Evolutionary conservation across 768 basidiomycete species (phyloP).

Genomic region (Kwoniella shandongensis): DNA sequence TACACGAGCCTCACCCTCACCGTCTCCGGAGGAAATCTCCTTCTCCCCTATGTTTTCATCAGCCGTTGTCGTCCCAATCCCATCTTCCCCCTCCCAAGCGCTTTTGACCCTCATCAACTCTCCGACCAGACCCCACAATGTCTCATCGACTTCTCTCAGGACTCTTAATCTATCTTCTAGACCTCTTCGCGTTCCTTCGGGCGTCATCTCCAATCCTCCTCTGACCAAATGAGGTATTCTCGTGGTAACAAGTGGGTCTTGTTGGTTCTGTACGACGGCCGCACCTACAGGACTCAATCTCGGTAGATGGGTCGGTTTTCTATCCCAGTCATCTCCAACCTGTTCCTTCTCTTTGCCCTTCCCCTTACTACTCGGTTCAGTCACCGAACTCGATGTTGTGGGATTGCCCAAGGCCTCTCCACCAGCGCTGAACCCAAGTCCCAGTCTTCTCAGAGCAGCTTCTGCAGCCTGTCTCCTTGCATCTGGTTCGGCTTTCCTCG

Average conservation of each 20-base stretch:
- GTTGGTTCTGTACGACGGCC: background rate
- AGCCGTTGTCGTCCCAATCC: background rate
- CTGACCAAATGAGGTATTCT: background rate
- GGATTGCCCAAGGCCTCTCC: background rate
- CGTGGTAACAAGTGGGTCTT: background rate
- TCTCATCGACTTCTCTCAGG: conserved; percentile 72
- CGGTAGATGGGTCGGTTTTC: conserved; percentile 15
- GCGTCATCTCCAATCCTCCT: background rate
- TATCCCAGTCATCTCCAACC: conserved; percentile 1
- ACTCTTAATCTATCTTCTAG: conserved; percentile 80
- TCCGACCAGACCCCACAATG: conserved; percentile 71
- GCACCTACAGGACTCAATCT: conserved; percentile 1
- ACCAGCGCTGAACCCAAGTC: conserved; percentile 5
- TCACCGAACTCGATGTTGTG: background rate
- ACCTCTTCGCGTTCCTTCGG: conserved; percentile 64
- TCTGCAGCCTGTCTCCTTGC: conserved; percentile 64
- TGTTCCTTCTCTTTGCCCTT: conserved; percentile 27
- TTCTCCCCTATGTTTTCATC: background rate
- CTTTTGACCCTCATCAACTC: conserved; percentile 76
- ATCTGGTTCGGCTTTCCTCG: conserved; percentile 22
- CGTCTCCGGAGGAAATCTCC: no score
- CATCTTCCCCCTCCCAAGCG: conserved; percentile 33
- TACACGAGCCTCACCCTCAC: no score
- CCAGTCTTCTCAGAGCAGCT: conserved; percentile 65
- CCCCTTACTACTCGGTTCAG: conserved; percentile 1